Conservation (phyloP, 2,329 filamentous ascomycete species). For the Colletotrichum sp. region DNA sequence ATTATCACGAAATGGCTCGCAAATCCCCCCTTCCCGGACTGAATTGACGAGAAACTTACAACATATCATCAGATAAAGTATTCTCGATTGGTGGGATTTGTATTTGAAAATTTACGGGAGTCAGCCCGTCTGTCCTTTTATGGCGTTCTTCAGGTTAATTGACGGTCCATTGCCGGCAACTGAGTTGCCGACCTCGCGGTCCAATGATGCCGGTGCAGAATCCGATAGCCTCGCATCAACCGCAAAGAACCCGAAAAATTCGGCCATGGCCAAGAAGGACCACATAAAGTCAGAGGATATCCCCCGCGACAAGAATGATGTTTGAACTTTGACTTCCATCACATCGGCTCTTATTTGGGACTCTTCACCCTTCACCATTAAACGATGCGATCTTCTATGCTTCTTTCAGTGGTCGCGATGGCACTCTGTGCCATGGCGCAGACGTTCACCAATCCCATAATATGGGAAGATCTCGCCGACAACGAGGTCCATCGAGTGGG, state of each 20-base stretch:
- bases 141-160: background rate
- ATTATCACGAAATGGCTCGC: background rate
- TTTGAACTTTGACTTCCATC: background rate
- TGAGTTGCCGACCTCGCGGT: background rate
- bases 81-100: background rate
- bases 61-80: background rate
- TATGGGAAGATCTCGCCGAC: constrained; percentile 58
- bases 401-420: background rate
- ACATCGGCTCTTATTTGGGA: rapidly evolving
- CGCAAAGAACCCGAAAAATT: background rate
- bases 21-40: background rate
- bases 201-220: background rate
- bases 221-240: background rate
- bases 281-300: background rate
- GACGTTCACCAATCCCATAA: constrained; percentile 48
- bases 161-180: background rate
- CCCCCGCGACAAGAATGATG: rapidly evolving
- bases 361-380: rapidly evolving
- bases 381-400: rapidly evolving
- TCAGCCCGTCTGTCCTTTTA: background rate
- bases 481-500: constrained; percentile 48
- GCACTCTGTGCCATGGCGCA: background rate
- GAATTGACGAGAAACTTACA: background rate
- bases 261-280: rapidly evolving
- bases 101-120: background rate